These are phyloP conservation scores for Phytomonas sp. DNA, from an alignment of 208 protist species.

Conservation along the genomic window DNA sequence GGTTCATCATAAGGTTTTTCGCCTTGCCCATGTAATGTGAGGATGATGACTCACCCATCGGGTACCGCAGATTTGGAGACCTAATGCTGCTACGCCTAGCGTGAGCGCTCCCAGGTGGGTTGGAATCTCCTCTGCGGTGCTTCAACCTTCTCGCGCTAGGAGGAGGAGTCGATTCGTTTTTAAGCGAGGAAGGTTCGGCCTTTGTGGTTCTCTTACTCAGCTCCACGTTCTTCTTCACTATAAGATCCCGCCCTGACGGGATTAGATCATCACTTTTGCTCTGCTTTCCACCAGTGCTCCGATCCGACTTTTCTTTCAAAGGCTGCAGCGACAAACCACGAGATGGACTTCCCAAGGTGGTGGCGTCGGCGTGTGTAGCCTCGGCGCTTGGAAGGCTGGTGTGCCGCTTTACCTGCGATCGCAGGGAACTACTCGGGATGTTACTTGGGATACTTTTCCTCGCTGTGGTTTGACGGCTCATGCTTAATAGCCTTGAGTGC, in stretches of 20 bases:
- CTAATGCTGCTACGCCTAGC: neutral
- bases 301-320: neutral
- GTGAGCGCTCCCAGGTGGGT: neutral
- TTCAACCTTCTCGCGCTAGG: neutral
- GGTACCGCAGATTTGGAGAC: neutral
- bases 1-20: neutral
- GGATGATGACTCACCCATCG: neutral
- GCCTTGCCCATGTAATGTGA: neutral
- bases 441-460: neutral
- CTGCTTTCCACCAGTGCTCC: neutral
- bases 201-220: neutral
- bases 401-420: neutral
- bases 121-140: neutral
- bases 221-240: neutral
- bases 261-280: neutral
- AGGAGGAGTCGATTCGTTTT: neutral
- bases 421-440: neutral
- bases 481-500: neutral
- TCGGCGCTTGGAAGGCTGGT: neutral
- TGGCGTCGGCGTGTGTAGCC: neutral
- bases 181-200: neutral
- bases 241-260: neutral
- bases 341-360: neutral
- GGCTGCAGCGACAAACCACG: neutral
- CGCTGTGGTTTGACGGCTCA: neutral